These are phyloP conservation scores for Suillus subalutaceus DNA, from an alignment of 768 basidiomycete species.

Conservation along the genomic window DNA sequence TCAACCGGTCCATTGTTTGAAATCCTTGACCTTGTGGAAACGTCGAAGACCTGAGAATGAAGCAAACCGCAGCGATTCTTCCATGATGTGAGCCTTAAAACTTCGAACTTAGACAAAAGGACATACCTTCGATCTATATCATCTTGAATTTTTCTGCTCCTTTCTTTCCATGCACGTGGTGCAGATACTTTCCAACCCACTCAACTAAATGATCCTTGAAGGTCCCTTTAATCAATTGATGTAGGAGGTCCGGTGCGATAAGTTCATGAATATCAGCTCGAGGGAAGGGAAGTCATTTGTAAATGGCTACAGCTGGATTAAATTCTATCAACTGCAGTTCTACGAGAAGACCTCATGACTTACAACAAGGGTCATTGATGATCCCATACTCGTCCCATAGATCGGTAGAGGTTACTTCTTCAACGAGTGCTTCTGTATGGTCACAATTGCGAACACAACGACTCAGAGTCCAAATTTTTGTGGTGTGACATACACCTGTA, in stretches of 20 bases:
- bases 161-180: not conserved
- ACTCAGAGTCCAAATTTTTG: conserved; percentile 25
- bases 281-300: not conserved
- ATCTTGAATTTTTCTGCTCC: not conserved
- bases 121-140: too few relatives aligned
- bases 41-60: too few relatives aligned
- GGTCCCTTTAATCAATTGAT: not conserved
- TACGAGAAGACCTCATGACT: too few relatives aligned
- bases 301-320: not conserved
- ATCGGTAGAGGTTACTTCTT: not conserved
- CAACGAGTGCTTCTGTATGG: conserved; percentile 24
- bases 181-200: not conserved
- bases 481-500: conserved; percentile 20
- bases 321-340: too few relatives aligned
- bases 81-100: too few relatives aligned
- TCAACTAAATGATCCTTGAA: not conserved
- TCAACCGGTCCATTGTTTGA: too few relatives aligned
- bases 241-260: not conserved
- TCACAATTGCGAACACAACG: conserved; percentile 18
- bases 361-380: not conserved
- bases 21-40: too few relatives aligned
- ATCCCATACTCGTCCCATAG: not conserved
- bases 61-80: too few relatives aligned
- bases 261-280: not conserved
- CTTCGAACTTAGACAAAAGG: too few relatives aligned